Evolutionary conservation across 2,329 filamentous ascomycete species (phyloP), one percentile per base, ranked within the genome.

Genomic region (Saccharata proteae): DNA sequence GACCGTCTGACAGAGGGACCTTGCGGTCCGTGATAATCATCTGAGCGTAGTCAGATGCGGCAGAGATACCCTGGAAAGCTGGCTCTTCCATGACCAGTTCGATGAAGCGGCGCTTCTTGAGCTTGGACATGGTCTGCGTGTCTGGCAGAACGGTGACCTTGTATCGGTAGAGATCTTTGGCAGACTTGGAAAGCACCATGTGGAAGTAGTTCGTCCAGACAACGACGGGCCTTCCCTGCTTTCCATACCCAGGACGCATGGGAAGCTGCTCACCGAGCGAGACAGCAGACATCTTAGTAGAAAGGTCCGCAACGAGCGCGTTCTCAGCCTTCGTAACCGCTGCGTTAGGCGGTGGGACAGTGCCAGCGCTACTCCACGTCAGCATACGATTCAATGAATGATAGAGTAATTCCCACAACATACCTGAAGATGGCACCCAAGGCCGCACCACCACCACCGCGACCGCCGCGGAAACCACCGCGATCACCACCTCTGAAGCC

Each of bases 91-190:
- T 29, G 1, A 74, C 41, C 14, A 66, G 43, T 11, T 64, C 48
- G 11, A 74, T 51, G 4, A 71, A 51, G 4, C 61, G 60, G 24
- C 57, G 57, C 20, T 55, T 62, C 46, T 64, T 68, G 19, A 55
- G 55, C 31, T 59, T 61, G 3, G 41, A 48, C 5, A 38, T 35
- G 32, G 13, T 67, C 40, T 54, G n/a, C 54, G 52, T 6, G 43
- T 52, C 23, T 61, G 40, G 10, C 52, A 47, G 40, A 54, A 52
- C 43, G 0, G 42, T 31, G 2, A 51, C 30, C 1, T 41, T 45
- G 26, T 55, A 56, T 1, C 47, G 43, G 31, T 51, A 49, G 0
- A 54, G 26, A 2, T 38, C 26, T 13, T 12, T 15, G 8, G 24
- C 26, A 6, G 26, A 14, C 6, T 40, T 38, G 3, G 47, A 34